Base-by-base conservation (phyloP, 371 early-diverging fungal genomes). In the Blastocladiella emersonii region DNA sequence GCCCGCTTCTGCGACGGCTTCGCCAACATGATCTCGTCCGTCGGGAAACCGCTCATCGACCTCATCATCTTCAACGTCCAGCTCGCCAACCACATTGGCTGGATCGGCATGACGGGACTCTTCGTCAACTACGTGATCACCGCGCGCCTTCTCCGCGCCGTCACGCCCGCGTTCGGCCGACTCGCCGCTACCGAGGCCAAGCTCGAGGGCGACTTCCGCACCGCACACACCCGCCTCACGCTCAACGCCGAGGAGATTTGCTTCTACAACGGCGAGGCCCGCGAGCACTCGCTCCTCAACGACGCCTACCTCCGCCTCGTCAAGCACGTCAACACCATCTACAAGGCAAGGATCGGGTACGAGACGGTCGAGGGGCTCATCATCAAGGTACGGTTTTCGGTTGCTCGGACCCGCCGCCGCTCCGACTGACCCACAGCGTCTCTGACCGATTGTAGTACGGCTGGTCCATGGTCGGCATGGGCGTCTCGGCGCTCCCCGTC, bases 351-450 rank as follows among this genome's bases (percentile, higher is more conserved):
- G 55, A 86, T 93, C 63, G 82, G 83, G 64, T 89, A 93, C 76
- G 83, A 87, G 61, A 89, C 90, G 89, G 79, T 91, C 74, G 93
- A 93, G 68, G 93, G 91, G 67, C 91, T 90, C 66, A 77, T 91
- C 65, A 89, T 93, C 76, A n/a, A n/a, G n/a, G n/a, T n/a, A n/a
- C n/a, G n/a, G n/a, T 91, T n/a, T n/a, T n/a, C n/a, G n/a, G n/a
- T n/a, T n/a, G n/a, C n/a, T n/a, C n/a, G n/a, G n/a, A n/a, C n/a
- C n/a, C n/a, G n/a, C n/a, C n/a, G n/a, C n/a, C n/a, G n/a, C n/a
- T n/a, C n/a, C n/a, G n/a, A n/a, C n/a, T n/a, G n/a, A n/a, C n/a
- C n/a, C n/a, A n/a, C n/a, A n/a, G n/a, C n/a, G n/a, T n/a, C n/a
- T n/a, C n/a, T n/a, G n/a, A n/a, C n/a, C n/a, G n/a, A n/a, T n/a